Base-by-base conservation (phyloP, 495 filamentous ascomycete species). In the Podospora bellae-mahoneyi region DNA sequence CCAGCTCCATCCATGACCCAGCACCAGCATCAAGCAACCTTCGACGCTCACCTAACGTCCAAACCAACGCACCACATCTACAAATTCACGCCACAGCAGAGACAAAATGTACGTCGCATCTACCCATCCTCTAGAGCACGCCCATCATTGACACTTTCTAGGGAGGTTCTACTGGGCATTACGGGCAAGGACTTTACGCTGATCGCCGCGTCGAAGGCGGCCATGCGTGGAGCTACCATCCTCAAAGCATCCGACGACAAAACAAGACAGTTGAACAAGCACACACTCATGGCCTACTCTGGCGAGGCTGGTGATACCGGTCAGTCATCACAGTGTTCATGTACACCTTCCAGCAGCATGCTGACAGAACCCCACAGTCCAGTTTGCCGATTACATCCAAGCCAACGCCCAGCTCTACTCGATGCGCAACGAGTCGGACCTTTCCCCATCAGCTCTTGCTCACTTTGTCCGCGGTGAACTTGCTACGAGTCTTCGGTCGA, bases 311-410 rank as follows among this genome's bases (percentile, higher is more conserved):
- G 95, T 75, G 95, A 99, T 78, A 98, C 96, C 72, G 88, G 94
- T 97, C 85, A 69, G 80, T 65, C 16, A 32, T 4, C 7, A 32
- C 30, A 18, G 16, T 60, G 34, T 30, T 26, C 53, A 23, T 13
- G 3, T 32, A 44, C 15, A 66, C 48, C 56, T 48, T 54, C 30
- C 15, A 32, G 16, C 0, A 18, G 26, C 32, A 19, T 10, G 74
- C 79, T 82, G 73, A 84, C 71, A 13, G 58, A 19, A 63, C 48
- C 58, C 48, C 58, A 70, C 78, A 96, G 95, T 98, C 62, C 95
- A 99, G 88, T 99, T 99, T 79, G 92, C 95, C 74, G 95, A 99
- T 84, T 98, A 93, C 83, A 93, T 98, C 81, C 93, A 97, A 87
- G 96, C 95, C 71, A 98, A 99, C 77, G 89, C 96, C 74, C 91